Conservation (phyloP, 1,284 basidiomycete species). For the Butyriboletus appendiculatus region DNA sequence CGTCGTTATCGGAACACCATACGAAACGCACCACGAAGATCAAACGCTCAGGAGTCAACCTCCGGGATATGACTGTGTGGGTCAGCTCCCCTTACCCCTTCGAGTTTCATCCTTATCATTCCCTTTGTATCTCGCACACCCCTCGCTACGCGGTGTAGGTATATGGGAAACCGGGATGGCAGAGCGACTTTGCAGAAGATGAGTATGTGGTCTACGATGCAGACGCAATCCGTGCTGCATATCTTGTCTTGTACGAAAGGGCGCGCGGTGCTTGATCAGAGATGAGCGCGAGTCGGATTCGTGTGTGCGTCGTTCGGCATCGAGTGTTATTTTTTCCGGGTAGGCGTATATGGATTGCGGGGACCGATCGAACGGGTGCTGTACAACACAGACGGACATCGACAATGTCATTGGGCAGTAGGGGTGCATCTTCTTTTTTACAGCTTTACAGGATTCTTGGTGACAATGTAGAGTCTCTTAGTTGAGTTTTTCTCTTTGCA, state of each 20-base stretch:
- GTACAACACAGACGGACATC: background rate
- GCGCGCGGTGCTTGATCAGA: background rate
- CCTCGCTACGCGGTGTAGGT: conserved; percentile 10
- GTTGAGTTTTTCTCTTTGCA: background rate
- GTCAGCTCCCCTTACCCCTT: background rate
- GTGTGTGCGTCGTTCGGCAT: background rate
- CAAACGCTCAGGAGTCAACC: conserved; percentile 17
- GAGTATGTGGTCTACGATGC: conserved; percentile 29
- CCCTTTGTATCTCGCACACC: background rate
- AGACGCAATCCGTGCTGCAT: conserved; percentile 29
- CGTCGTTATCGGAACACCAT: conserved; percentile 22
- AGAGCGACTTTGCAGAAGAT: conserved; percentile 19
- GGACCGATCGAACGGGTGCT: background rate
- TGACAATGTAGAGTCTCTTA: no score
- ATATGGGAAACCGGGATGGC: conserved; percentile 10
- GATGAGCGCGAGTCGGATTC: background rate
- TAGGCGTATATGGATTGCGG: no score
- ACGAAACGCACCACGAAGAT: conserved; percentile 9
- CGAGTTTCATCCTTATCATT: background rate
- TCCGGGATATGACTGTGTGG: conserved; percentile 22
- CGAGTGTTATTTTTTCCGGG: background rate
- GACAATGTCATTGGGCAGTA: no score
- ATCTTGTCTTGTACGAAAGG: conserved; percentile 26
- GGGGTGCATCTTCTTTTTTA: no score
- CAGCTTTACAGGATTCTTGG: no score